phyloP scores from a whole-genome alignment of 352 stramenopile species.

The Vaucheria bursata region DNA sequence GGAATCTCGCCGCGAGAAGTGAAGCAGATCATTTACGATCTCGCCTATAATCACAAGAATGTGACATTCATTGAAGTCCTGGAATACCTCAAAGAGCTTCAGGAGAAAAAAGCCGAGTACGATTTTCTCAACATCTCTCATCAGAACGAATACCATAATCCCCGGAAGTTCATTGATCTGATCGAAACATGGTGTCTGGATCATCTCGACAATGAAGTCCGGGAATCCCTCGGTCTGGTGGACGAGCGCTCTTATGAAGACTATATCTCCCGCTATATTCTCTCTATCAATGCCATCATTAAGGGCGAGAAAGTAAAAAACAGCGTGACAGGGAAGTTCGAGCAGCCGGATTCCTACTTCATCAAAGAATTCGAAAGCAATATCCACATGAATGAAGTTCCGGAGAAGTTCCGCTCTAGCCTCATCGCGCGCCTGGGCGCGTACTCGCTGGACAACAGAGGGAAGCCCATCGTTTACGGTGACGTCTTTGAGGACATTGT shows the following conservation, averaged over 20 bases:
- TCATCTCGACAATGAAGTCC: not conserved
- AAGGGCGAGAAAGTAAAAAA: conserved; percentile 4
- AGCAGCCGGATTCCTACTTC: not conserved
- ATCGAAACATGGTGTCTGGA: not conserved
- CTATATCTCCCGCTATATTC: not conserved
- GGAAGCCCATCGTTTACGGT: not conserved
- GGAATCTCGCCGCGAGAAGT: not conserved
- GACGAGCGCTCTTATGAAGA: not conserved
- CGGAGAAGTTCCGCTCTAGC: not conserved
- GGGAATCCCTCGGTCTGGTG: not conserved
- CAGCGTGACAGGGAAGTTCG: not conserved
- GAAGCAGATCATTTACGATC: not conserved
- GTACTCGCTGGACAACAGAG: not conserved
- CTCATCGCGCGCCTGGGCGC: not conserved
- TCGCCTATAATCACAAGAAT: conserved; percentile 2
- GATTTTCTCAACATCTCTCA: conserved; percentile 1
- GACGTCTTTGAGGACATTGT: not conserved
- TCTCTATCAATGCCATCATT: not conserved
- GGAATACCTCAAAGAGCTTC: not conserved
- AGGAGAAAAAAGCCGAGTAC: not conserved
- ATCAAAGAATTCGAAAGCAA: conserved; percentile 5
- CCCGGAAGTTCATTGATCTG: not conserved
- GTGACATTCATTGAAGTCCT: not conserved
- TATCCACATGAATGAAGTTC: not conserved
- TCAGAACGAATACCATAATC: not conserved